phyloP scores from a whole-genome alignment of 2,329 filamentous ascomycete species.

The Aspergillus sp. region DNA sequence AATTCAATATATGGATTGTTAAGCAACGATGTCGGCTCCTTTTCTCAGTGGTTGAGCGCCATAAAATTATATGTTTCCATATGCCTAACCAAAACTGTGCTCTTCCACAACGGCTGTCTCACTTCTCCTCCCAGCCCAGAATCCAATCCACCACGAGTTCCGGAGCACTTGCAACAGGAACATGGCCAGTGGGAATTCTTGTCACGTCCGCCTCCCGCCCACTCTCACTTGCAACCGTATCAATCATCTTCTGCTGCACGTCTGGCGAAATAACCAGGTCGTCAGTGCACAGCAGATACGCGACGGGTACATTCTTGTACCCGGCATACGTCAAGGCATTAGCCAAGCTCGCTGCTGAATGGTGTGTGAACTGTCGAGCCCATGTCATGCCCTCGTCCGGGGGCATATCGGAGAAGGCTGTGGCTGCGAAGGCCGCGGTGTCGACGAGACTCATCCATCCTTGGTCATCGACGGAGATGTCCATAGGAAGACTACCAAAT shows the following conservation, averaged over 20 bases:
- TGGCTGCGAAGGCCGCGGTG: neutral
- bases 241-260: neutral
- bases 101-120: neutral
- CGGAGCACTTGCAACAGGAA: neutral
- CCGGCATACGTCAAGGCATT: neutral
- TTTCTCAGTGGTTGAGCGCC: too few species aligned
- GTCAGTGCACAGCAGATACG: neutral
- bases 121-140: neutral
- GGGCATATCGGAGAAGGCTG: neutral
- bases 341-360: neutral
- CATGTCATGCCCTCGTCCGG: neutral
- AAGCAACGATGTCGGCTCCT: too few species aligned
- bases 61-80: too few species aligned
- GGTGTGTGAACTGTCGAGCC: neutral
- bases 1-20: too few species aligned
- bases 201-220: slow-evolving; percentile 5
- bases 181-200: neutral
- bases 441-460: neutral
- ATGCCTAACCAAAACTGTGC: too few species aligned
- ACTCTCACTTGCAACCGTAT: neutral
- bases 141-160: neutral
- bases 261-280: neutral
- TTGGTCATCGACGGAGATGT: neutral
- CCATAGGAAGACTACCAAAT: neutral
- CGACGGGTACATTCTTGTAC: neutral